Evolutionary conservation across 2,329 filamentous ascomycete genomes (phyloP).

Genomic region (Metarhizium anisopliae): DNA sequence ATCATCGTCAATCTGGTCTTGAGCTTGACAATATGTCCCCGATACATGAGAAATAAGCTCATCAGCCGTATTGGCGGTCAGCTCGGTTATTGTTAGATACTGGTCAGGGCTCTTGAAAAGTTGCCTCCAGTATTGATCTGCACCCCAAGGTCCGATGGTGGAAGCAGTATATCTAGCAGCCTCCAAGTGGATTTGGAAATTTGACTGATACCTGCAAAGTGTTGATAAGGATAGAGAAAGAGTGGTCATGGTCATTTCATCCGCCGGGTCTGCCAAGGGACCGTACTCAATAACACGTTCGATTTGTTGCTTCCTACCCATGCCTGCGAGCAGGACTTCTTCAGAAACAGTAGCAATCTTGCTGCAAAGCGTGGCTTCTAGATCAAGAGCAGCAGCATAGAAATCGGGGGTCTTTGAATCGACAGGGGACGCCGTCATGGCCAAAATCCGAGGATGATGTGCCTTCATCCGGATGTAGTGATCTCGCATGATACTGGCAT

Average conservation of each 20-base stretch:
- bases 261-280: conserved; percentile 29
- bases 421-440: conserved; percentile 94
- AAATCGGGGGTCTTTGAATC: conserved; percentile 68
- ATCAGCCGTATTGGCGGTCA: not conserved
- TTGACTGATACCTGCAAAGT: conserved; percentile 28
- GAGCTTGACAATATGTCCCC: not conserved
- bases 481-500: conserved; percentile 82
- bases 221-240: conserved; percentile 50
- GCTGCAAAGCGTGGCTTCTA: conserved; percentile 71
- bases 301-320: conserved; percentile 29
- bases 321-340: conserved; percentile 18
- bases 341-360: conserved; percentile 67
- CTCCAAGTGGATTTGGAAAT: conserved; percentile 48
- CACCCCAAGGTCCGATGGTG: conserved; percentile 73
- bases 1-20: not conserved
- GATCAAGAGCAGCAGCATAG: conserved; percentile 55
- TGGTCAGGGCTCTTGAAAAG: conserved; percentile 40
- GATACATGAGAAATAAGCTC: not conserved
- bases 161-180: conserved; percentile 52
- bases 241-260: conserved; percentile 57
- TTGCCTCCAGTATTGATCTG: conserved; percentile 67
- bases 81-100: not conserved
- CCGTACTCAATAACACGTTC: conserved; percentile 39
- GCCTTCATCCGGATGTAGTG: conserved; percentile 55
- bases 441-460: conserved; percentile 67